Conservation (phyloP, 192 early-diverging fungal species). For the Lunasporangiospora selenospora region DNA sequence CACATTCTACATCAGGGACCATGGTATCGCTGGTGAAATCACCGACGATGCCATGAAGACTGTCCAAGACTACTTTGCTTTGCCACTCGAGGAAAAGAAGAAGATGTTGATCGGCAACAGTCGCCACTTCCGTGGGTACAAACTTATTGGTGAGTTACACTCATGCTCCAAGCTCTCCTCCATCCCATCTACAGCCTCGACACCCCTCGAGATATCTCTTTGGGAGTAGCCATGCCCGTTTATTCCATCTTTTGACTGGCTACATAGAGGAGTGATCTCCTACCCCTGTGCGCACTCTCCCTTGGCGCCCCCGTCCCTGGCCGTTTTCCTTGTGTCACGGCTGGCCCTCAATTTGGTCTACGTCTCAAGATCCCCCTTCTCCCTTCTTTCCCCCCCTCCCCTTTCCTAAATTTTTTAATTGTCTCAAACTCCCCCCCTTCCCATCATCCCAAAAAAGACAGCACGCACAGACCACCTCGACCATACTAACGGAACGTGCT, state of each 20-base stretch:
- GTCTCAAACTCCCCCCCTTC: background rate
- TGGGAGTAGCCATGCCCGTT: too few species aligned
- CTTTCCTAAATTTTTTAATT: background rate
- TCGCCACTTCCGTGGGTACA: constrained; percentile 67
- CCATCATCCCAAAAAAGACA: background rate
- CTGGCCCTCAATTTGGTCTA: too few species aligned
- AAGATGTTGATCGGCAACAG: constrained; percentile 60
- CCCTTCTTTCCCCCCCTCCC: background rate
- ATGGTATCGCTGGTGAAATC: constrained; percentile 42
- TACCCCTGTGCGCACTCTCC: too few species aligned
- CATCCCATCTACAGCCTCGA: too few species aligned
- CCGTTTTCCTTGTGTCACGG: too few species aligned
- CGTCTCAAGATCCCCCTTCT: background rate
- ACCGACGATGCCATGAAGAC: constrained; percentile 47
- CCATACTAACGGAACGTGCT: too few species aligned
- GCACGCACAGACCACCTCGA: too few species aligned
- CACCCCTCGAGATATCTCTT: too few species aligned
- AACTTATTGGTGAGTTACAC: constrained; percentile 38
- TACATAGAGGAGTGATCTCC: too few species aligned
- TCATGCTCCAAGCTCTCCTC: background rate
- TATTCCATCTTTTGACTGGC: too few species aligned
- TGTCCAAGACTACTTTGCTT: constrained; percentile 55
- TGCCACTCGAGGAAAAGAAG: constrained; percentile 62
- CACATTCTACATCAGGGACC: constrained; percentile 64
- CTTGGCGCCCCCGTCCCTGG: too few species aligned